Base-by-base conservation (phyloP, 805 yeast genomes). In the Zygoascus ofunaensis region DNA sequence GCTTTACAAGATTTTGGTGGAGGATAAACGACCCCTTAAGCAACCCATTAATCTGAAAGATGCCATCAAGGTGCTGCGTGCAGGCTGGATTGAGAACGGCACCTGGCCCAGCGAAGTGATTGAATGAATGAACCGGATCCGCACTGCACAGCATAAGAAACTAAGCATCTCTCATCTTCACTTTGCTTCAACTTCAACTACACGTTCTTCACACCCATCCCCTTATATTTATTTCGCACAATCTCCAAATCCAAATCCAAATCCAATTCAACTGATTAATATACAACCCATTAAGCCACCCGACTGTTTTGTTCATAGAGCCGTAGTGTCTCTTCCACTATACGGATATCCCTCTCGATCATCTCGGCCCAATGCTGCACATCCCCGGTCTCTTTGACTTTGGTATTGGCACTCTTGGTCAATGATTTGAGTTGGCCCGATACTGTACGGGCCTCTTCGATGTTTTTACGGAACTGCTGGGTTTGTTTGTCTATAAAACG, bases 21-120 rank as follows among this genome's bases (percentile, higher is more conserved):
- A 80, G 37, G 80, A 82, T 55, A 80, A 80, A 32, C 78, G 79
- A 53, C 71, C 76, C 4, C 70, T 90, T 55, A 80, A 77, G 55
- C 69, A 69, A 45, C 84, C 87, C 14, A 68, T 90, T 63, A 86
- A 84, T 60, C 71, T 90, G 54, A 70, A 68, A 46, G 95, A 87
- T 59, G 77, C 83, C 35, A 59, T 87, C 42, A 73, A 73, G 51
- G 74, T 89, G 20, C 73, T 89, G 35, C 79, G 85, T 55, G 76
- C 82, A 3, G 96, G 96, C 17, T 89, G 97, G 97, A 71, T 73
- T 14, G 80, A 78, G 48, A 77, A 77, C 19, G 86, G 80, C 41
- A 76, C 77, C 52, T 89, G 92, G 90, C 55, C 61, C 45, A 49
- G 57, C 22, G 41, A 37, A 12, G 33, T 12, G 12, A 26, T 26